These are phyloP conservation scores for Gelatoporia subvermispora DNA, from an alignment of 768 basidiomycete species.

Conservation along the genomic window DNA sequence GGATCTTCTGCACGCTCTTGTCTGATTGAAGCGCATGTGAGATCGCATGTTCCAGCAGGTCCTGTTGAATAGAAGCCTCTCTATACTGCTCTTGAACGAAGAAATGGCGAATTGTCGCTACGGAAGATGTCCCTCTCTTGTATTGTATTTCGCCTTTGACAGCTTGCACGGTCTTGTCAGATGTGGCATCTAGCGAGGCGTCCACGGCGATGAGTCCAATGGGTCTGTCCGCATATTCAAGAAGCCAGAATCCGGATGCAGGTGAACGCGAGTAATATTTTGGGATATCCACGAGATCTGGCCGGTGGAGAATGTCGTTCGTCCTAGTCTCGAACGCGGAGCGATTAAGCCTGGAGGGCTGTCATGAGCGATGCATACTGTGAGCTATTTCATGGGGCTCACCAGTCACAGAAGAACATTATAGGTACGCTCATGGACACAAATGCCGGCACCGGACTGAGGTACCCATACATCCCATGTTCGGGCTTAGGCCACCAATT, in stretches of 20 bases:
- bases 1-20: constrained; percentile 39
- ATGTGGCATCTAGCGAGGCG: constrained; percentile 41
- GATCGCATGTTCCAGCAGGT: constrained; percentile 58
- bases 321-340: constrained; percentile 56
- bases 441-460: constrained; percentile 62
- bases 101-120: constrained; percentile 72
- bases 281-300: constrained; percentile 50
- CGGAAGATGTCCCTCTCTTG: constrained; percentile 35
- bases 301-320: constrained; percentile 45
- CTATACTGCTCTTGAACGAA: constrained; percentile 66
- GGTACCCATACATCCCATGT: constrained; percentile 43
- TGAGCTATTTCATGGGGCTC: constrained; percentile 10
- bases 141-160: constrained; percentile 10
- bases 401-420: constrained; percentile 72
- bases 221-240: constrained; percentile 53
- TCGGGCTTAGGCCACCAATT: constrained; percentile 60
- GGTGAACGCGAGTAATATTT: constrained; percentile 56
- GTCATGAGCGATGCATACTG: neutral
- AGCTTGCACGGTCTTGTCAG: constrained; percentile 20
- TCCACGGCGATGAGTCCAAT: constrained; percentile 72
- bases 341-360: constrained; percentile 58
- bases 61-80: constrained; percentile 50
- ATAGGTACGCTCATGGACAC: constrained; percentile 58
- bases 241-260: constrained; percentile 65
- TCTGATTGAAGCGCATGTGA: constrained; percentile 49